Evolutionary conservation across 805 yeast genomes (phyloP).

Genomic region (Yarrowia sp.): DNA sequence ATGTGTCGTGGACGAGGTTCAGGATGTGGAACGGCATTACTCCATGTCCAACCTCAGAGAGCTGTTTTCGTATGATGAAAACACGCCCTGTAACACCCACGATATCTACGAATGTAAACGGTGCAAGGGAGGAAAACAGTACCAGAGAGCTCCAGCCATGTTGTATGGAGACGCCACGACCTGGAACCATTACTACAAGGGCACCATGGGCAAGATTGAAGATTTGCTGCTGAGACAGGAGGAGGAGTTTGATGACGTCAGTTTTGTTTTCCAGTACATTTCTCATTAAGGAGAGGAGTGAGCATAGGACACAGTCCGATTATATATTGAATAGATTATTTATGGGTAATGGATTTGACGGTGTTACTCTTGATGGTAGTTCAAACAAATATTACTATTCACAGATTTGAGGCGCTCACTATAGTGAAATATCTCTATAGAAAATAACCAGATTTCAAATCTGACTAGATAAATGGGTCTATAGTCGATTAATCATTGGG

Average conservation of each 20-base stretch:
- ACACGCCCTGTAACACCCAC: slow-evolving; percentile 84
- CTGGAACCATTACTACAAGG: slow-evolving; percentile 85
- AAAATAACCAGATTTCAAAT: no score
- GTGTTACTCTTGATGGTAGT: no score
- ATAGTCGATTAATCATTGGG: no score
- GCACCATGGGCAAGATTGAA: slow-evolving; percentile 59
- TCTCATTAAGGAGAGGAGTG: slow-evolving; percentile 50
- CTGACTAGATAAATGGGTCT: no score
- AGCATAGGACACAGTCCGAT: neutral
- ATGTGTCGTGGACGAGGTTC: slow-evolving; percentile 95
- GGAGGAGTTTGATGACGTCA: slow-evolving; percentile 59
- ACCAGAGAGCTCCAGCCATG: slow-evolving; percentile 72
- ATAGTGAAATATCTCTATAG: no score
- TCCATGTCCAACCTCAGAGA: slow-evolving; percentile 75
- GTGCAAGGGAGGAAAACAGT: slow-evolving; percentile 63
- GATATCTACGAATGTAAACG: slow-evolving; percentile 86
- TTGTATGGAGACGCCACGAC: slow-evolving; percentile 95
- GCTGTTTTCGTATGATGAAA: slow-evolving; percentile 64
- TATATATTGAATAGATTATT: no score
- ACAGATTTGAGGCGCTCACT: no score
- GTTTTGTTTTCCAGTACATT: slow-evolving; percentile 88
- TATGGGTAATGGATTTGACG: no score
- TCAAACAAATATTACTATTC: no score
- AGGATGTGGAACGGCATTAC: slow-evolving; percentile 89
- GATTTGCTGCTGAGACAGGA: slow-evolving; percentile 79